Base-by-base conservation (phyloP, 805 yeast species). In the Lachancea kluyveri region DNA sequence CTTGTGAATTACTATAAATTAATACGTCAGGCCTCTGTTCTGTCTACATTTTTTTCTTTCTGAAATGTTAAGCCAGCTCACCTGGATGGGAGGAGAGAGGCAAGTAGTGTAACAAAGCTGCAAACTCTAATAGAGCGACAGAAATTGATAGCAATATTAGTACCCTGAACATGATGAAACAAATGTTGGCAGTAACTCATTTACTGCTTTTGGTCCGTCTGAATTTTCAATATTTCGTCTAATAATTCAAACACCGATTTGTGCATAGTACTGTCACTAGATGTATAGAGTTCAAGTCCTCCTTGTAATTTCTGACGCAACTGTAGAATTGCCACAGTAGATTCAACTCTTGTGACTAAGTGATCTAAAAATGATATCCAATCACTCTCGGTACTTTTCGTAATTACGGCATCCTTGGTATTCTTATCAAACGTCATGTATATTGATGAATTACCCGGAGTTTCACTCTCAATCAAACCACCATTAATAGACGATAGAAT, bases 291-390 rank as follows among this genome's bases (percentile, higher is more conserved):
- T 3, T 39, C 40, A 19, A 56, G 31, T 6, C 51, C 49, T 14
- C 36, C 36, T 11, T 32, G 36, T 24, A 45, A 42, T 15, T 48
- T 46, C 41, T 67, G 71, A 35, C 76, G 64, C 21, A 72, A 35
- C 14, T 60, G 54, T 30, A 74, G 43, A 26, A 65, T 40, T 1
- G 69, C 62, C 10, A 73, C 72, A 37, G 73, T 64, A 32, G 74
- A 68, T 49, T 84, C 94, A 23, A 83, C 62, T 52, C 94, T 67
- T 0, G 87, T 73, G 9, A 80, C 71, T 17, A 79, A 58, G 42
- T 77, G 81, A 36, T 79, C 85, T 39, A 82, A 60, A 26, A 79
- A 64, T 4, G 68, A 62, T 24, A 76, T 54, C 23, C 77, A 50
- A 24, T 79, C 86, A 16, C 37, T 35, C 27, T 54, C 67, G 16